Percentiles rank a stretch among this genome's conserved stretches.
These are phyloP conservation scores for Protomyces arabidopsidicola DNA, from an alignment of 1,139 yeast species.

Conservation along the genomic window DNA sequence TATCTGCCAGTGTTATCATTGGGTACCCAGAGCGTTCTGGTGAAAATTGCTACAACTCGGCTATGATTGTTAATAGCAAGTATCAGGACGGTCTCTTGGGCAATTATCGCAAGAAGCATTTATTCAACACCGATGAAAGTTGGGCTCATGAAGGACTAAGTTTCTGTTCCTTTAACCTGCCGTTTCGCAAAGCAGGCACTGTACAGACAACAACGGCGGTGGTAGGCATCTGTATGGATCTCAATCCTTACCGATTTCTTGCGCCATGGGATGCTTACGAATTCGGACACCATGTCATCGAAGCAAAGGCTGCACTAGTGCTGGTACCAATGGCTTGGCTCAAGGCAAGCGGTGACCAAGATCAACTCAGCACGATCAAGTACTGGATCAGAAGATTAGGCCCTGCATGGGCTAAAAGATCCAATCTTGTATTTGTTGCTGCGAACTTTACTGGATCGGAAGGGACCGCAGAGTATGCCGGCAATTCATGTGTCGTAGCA, in stretches of 20 bases:
- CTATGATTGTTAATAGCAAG: conserved; percentile 60
- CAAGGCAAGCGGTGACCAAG: conserved; percentile 35
- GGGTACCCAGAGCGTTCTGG: conserved; percentile 70
- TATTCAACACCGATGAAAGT: conserved; percentile 70
- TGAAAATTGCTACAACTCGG: conserved; percentile 55
- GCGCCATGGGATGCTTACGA: conserved; percentile 71
- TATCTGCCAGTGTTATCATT: conserved; percentile 63
- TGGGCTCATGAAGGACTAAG: conserved; percentile 75
- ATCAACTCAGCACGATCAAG: conserved; percentile 43
- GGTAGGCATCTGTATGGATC: conserved; percentile 92
- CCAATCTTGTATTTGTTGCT: conserved; percentile 42
- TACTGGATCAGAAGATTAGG: conserved; percentile 73
- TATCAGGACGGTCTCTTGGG: conserved; percentile 42
- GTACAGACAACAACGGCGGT: conserved; percentile 42
- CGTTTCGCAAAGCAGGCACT: neutral
- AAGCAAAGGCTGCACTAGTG: conserved; percentile 51
- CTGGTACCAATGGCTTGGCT: conserved; percentile 90
- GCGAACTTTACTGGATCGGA: conserved; percentile 77
- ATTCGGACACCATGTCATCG: conserved; percentile 53
- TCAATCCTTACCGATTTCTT: conserved; percentile 77
- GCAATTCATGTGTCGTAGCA: conserved; percentile 43
- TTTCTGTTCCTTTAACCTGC: conserved; percentile 27
- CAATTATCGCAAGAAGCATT: conserved; percentile 71
- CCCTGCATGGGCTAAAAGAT: conserved; percentile 49
- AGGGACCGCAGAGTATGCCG: conserved; percentile 64